Conservation (phyloP, 164 flowering plant species). For the Nymphaea colorata region DNA sequence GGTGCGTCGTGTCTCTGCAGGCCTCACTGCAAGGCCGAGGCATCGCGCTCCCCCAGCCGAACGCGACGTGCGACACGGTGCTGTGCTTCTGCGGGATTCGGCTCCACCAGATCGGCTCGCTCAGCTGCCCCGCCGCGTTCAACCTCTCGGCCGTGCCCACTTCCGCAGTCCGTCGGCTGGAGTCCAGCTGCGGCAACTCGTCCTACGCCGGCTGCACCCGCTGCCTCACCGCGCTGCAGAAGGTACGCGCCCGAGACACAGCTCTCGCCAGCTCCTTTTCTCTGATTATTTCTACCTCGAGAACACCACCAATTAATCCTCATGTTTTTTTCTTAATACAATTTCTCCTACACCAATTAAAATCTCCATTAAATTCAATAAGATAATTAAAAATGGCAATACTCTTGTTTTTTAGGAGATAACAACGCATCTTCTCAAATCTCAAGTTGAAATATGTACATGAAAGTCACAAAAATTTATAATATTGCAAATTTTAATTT, state of each 20-base stretch:
- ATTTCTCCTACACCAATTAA: no score
- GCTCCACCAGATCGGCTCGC: conserved; percentile 25
- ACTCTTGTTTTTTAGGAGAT: neutral
- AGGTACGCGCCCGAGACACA: conserved; percentile 19
- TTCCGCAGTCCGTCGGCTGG: conserved; percentile 34
- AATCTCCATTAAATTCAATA: no score
- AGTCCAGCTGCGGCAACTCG: conserved; percentile 37
- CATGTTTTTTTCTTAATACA: no score
- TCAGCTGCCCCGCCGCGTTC: conserved; percentile 61
- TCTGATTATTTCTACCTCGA: neutral
- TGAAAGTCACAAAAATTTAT: no score
- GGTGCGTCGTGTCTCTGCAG: conserved; percentile 55
- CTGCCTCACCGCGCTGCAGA: conserved; percentile 51
- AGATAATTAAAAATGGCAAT: neutral
- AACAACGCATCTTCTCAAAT: no score
- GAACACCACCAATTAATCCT: neutral
- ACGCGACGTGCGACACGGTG: conserved; percentile 69
- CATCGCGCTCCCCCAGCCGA: conserved; percentile 34
- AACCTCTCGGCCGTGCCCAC: conserved; percentile 30
- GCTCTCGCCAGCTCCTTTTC: neutral
- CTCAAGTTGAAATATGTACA: no score
- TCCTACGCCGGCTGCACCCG: conserved; percentile 52
- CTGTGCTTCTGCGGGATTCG: conserved; percentile 81
- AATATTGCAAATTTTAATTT: no score
- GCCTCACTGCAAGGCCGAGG: conserved; percentile 36